Evolutionary conservation across 2,329 filamentous ascomycete species (phyloP), one percentile per base, ranked within the genome.

Genomic region (Aspergillus pseudoviridinutans): DNA sequence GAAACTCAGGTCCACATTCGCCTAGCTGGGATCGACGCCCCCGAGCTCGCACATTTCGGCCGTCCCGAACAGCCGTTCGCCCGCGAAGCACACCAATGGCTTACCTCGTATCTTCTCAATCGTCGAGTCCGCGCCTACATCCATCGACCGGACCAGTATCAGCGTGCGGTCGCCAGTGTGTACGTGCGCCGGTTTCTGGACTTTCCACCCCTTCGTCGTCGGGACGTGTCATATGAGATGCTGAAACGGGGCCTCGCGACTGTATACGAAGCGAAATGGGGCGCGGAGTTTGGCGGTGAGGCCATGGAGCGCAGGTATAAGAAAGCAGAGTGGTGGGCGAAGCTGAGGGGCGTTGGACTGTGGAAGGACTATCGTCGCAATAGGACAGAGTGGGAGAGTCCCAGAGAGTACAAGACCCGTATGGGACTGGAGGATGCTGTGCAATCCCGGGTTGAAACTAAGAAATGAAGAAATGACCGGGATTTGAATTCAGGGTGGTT

Each of bases 21-120:
- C 28, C 82, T 99, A 56, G 94, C 94, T 17, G 94, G 94, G 51
- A 79, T 99, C 55, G 94, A 99, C 74, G 94, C 95, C 10, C 94
- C 94, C 1, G 94, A 99, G 76, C 81, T 90, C 56, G 88, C 92
- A 8, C 94, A 99, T 74, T 99, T 97, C 75, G 95, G 95, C 54
- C 85, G 87, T 52, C 88, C 91, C 27, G 90, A 87, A 9, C 94
- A 99, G 75, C 93, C 92, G 1, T 92, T 86, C 71, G 83, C 90
- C 3, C 81, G 85, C 58, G 93, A 97, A 74, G 91, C 94, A 7
- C 80, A 93, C 53, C 77, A 84, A 20, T 97, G 91, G 87, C 82
- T 99, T n/a, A 86, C 83, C 17, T 76, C 77, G 4, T 91, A 91
- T 71, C 79, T 97, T 9, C 77, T 86, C 24, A 81, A 88, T 58